These are phyloP conservation scores for Ceriops tagal DNA, from an alignment of 345 rosid genomes.

Conservation along the genomic window DNA sequence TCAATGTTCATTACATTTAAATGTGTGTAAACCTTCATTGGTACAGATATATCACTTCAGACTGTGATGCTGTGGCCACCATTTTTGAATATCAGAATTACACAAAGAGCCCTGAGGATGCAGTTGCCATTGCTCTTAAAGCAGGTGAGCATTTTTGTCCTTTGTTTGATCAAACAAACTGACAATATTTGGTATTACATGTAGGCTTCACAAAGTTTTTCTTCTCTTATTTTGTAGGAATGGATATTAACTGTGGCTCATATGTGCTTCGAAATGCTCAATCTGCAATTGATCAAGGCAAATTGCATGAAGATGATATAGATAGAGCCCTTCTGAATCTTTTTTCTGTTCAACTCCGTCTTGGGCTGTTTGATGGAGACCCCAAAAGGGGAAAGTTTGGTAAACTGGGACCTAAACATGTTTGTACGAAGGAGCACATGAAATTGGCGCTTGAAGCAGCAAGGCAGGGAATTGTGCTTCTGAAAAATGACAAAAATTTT, in stretches of 20 bases:
- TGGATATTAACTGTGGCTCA: conserved; percentile 28
- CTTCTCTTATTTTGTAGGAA: conserved; percentile 8
- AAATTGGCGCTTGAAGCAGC: conserved; percentile 32
- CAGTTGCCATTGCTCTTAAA: conserved; percentile 73
- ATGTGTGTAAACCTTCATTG: not conserved
- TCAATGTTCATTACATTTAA: conserved; percentile 1
- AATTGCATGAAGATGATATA: conserved; percentile 23
- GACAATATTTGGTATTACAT: not conserved
- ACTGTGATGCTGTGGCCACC: conserved; percentile 96
- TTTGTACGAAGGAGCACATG: conserved; percentile 27
- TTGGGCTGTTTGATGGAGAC: conserved; percentile 29
- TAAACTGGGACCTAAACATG: conserved; percentile 24
- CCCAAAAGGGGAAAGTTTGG: conserved; percentile 22
- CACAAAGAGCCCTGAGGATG: conserved; percentile 57
- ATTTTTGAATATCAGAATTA: conserved; percentile 70
- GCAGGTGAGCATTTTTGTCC: conserved; percentile 50
- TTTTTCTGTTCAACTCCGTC: conserved; percentile 24
- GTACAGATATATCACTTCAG: conserved; percentile 80
- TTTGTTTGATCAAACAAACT: not conserved
- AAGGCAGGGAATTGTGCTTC: conserved; percentile 33
- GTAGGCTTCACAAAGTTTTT: not conserved
- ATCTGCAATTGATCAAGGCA: conserved; percentile 22
- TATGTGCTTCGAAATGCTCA: conserved; percentile 22
- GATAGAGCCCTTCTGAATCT: conserved; percentile 34
- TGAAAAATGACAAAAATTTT: conserved; percentile 25